phyloP scores from a whole-genome alignment of 2,329 filamentous ascomycete genomes.

The Hysterium pulicare region DNA sequence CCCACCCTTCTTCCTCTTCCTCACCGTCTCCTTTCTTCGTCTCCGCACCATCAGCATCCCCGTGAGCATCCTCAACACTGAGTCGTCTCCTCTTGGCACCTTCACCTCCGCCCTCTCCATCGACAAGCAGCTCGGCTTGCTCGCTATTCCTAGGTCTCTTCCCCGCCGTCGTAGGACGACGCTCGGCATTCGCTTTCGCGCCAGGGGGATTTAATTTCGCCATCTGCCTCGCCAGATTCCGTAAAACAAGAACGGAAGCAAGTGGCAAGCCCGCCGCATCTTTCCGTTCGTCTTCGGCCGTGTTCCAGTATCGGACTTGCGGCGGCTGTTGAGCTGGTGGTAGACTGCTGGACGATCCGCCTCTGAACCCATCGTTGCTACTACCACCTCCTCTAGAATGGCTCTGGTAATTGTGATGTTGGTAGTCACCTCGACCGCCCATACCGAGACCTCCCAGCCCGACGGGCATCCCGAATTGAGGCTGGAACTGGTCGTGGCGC shows the following conservation, averaged over 20 bases:
- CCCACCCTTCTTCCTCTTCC: slow-evolving; percentile 58
- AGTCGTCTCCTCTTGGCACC: neutral
- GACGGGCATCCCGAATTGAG: slow-evolving; percentile 28
- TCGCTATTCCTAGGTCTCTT: neutral
- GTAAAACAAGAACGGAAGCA: slow-evolving; percentile 70
- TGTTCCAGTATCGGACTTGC: slow-evolving; percentile 42
- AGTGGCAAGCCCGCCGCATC: slow-evolving; percentile 76
- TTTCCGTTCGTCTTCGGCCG: slow-evolving; percentile 46
- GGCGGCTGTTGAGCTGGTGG: slow-evolving; percentile 18
- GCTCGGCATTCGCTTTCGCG: neutral
- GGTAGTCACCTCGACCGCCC: slow-evolving; percentile 19
- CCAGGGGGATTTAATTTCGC: slow-evolving; percentile 33
- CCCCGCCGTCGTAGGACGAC: neutral
- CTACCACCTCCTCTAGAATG: slow-evolving; percentile 24
- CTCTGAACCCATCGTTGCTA: slow-evolving; percentile 19
- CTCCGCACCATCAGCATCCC: slow-evolving; percentile 44
- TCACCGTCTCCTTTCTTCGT: no score
- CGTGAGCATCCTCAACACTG: neutral
- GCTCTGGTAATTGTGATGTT: slow-evolving; percentile 5
- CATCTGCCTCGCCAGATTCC: slow-evolving; percentile 64
- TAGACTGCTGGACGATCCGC: neutral
- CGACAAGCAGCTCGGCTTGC: neutral
- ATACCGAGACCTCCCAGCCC: slow-evolving; percentile 27
- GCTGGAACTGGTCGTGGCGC: slow-evolving; percentile 26
- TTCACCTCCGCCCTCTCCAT: neutral